Evolutionary conservation across 257 asterid genomes (phyloP).

Genomic region (Asclepias syriaca): DNA sequence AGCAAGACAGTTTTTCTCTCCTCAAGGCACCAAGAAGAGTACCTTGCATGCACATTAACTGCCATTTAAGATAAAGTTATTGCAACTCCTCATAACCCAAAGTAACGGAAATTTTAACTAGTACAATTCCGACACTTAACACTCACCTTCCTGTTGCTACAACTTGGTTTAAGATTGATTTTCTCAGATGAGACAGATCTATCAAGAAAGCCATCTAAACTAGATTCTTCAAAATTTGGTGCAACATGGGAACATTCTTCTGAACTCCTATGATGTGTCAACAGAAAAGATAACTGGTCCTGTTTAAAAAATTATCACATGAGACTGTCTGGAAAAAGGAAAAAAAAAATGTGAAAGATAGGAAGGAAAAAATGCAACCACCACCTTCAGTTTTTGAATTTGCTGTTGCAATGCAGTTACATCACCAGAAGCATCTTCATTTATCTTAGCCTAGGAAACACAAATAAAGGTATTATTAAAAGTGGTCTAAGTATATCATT

Average conservation of each 20-base stretch:
- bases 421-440: slow-evolving; percentile 81
- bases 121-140: slow-evolving; percentile 10
- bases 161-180: slow-evolving; percentile 26
- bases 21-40: slow-evolving; percentile 45
- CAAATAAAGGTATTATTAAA: slow-evolving; percentile 1
- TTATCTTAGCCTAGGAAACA: slow-evolving; percentile 65
- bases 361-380: slow-evolving; percentile 2
- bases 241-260: slow-evolving; percentile 20
- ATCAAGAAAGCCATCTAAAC: slow-evolving; percentile 30
- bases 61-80: slow-evolving; percentile 28
- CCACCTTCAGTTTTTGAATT: slow-evolving; percentile 70
- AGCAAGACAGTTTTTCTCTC: slow-evolving; percentile 44
- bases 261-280: slow-evolving; percentile 48
- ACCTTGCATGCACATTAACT: slow-evolving; percentile 40
- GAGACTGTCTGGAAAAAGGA: slow-evolving; percentile 17
- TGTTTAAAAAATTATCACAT: slow-evolving; percentile 31
- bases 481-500: not conserved
- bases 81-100: slow-evolving; percentile 2
- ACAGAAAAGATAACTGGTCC: slow-evolving; percentile 71
- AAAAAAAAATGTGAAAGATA: slow-evolving; percentile 12
- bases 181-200: slow-evolving; percentile 30
- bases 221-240: slow-evolving; percentile 30
- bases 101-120: not conserved
- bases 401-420: slow-evolving; percentile 69
- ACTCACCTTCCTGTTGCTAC: slow-evolving; percentile 32